Evolutionary conservation across 208 protist genomes (phyloP).

Genomic region (Crithidia thermophila): DNA sequence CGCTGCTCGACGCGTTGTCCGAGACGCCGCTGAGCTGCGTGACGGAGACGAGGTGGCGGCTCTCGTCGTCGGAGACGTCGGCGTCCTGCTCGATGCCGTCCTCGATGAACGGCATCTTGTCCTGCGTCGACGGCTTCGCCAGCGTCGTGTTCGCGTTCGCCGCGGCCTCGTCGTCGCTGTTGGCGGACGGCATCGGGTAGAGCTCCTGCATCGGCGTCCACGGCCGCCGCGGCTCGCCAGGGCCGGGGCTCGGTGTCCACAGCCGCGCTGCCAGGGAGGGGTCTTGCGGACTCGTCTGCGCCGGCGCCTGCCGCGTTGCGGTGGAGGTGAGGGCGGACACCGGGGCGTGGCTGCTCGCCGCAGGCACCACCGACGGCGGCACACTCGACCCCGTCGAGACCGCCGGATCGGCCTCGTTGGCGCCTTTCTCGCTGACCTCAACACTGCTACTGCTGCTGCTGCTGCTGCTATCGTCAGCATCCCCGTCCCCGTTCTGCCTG

Average conservation of each 20-base stretch:
- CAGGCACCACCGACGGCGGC: not conserved
- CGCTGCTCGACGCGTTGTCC: constrained; percentile 6
- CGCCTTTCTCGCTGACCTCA: not conserved
- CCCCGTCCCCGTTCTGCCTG: too few relatives aligned
- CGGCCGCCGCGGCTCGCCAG: not conserved
- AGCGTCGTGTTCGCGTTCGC: not conserved
- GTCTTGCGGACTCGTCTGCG: too few relatives aligned
- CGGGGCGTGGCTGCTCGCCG: not conserved
- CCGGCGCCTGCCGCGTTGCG: not conserved
- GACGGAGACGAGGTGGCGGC: constrained; percentile 15
- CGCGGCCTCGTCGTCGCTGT: not conserved
- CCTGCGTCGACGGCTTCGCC: not conserved
- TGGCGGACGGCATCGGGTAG: not conserved
- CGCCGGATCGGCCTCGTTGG: not conserved
- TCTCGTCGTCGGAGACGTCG: constrained; percentile 19
- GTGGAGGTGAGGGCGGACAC: not conserved
- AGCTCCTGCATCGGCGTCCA: not conserved
- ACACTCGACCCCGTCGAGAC: not conserved
- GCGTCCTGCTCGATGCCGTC: constrained; percentile 5
- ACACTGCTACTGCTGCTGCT: not conserved
- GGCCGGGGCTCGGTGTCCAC: constrained; percentile 7
- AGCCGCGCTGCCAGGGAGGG: not conserved
- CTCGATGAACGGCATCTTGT: constrained; percentile 1
- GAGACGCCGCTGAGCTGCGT: not conserved
- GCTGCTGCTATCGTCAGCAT: not conserved